Percentiles rank a stretch among this genome's conserved stretches.
phyloP scores from a whole-genome alignment of 805 yeast species.

The Barnettozyma sucrosica region DNA sequence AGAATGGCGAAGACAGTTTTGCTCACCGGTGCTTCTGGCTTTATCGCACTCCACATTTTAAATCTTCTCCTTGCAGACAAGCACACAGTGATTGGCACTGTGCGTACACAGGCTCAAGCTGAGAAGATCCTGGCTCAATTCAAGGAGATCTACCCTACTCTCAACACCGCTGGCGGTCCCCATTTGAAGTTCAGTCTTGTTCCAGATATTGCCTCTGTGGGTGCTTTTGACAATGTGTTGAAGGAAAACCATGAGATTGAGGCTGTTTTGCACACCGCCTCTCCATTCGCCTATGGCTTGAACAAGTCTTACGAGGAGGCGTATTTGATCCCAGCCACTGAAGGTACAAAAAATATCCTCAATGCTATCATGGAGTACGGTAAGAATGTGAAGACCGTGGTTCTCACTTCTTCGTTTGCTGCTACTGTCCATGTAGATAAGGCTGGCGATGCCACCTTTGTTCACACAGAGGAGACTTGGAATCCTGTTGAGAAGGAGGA shows the following conservation, averaged over 20 bases:
- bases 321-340: conserved; percentile 48
- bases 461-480: conserved; percentile 44
- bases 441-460: conserved; percentile 30
- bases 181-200: conserved; percentile 41
- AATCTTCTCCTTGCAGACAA: conserved; percentile 33
- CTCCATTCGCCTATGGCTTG: conserved; percentile 46
- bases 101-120: conserved; percentile 36
- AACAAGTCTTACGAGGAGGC: conserved; percentile 41
- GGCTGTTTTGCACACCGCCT: conserved; percentile 55
- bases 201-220: conserved; percentile 38
- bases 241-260: conserved; percentile 43
- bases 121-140: conserved; percentile 27
- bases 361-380: conserved; percentile 40
- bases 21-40: conserved; percentile 48
- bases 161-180: conserved; percentile 11
- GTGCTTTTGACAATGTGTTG: conserved; percentile 42
- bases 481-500: conserved; percentile 48
- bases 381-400: conserved; percentile 40
- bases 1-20: conserved; percentile 27
- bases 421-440: conserved; percentile 36
- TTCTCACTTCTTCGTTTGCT: conserved; percentile 48
- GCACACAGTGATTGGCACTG: conserved; percentile 41
- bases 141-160: conserved; percentile 26
- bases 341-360: conserved; percentile 50
- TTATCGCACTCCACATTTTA: conserved; percentile 40